phyloP scores from a whole-genome alignment of 345 rosid species.

The Geranium rotundifolium region DNA sequence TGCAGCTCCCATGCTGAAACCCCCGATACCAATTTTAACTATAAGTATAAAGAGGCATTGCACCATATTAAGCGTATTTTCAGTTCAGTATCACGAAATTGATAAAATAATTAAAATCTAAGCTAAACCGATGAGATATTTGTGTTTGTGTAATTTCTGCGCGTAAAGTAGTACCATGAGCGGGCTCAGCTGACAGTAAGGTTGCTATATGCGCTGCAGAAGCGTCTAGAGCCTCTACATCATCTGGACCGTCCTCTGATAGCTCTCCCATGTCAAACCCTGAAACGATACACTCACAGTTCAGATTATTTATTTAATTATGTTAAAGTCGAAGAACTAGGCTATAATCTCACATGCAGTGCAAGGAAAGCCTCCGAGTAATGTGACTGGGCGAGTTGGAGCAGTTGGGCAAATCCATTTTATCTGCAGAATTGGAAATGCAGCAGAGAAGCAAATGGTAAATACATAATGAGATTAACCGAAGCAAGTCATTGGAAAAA shows the following conservation, averaged over 20 bases:
- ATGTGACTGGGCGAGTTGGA: slow-evolving; percentile 17
- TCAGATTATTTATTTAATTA: not conserved
- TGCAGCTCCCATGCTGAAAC: slow-evolving; percentile 98
- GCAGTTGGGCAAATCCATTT: slow-evolving; percentile 24
- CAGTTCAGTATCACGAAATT: too few relatives aligned
- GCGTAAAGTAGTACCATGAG: slow-evolving; percentile 11
- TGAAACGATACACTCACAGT: slow-evolving; percentile 1
- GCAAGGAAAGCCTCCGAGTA: slow-evolving; percentile 17
- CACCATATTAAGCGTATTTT: not conserved
- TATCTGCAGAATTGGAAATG: slow-evolving; percentile 9
- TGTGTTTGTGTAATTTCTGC: too few relatives aligned
- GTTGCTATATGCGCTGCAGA: slow-evolving; percentile 20
- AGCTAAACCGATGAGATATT: too few relatives aligned
- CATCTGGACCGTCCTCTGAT: slow-evolving; percentile 16
- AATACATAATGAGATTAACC: too few relatives aligned
- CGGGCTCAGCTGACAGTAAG: slow-evolving; percentile 16
- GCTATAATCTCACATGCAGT: slow-evolving; percentile 6
- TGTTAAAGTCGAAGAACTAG: not conserved
- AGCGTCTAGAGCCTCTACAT: slow-evolving; percentile 18
- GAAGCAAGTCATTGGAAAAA: not conserved
- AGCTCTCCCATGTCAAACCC: slow-evolving; percentile 18
- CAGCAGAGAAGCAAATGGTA: too few relatives aligned
- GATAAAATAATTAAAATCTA: too few relatives aligned
- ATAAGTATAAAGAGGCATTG: slow-evolving; percentile 9
- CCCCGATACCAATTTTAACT: slow-evolving; percentile 90